Percentiles rank a stretch among this genome's conserved stretches.
Evolutionary conservation across 768 basidiomycete genomes (phyloP).

Genomic region (Astraeus odoratus): DNA sequence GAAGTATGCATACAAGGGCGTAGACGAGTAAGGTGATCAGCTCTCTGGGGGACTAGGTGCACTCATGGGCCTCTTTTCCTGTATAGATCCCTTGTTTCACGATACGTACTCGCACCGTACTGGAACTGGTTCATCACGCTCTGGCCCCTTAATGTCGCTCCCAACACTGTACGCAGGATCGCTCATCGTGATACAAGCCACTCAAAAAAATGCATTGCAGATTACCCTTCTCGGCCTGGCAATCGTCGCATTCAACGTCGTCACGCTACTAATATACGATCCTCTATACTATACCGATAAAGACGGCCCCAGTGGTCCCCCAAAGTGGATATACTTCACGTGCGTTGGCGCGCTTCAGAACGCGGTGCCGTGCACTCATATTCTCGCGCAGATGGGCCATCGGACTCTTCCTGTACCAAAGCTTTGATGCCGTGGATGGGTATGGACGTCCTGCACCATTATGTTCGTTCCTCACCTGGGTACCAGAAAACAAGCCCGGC

Average conservation of each 20-base stretch:
- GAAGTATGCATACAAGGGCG: slow-evolving; percentile 72
- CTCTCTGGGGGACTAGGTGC: background rate
- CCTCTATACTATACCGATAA: slow-evolving; percentile 66
- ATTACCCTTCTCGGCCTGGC: slow-evolving; percentile 83
- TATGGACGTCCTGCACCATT: slow-evolving; percentile 27
- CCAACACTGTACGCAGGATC: slow-evolving; percentile 66
- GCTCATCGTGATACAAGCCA: background rate
- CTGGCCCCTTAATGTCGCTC: slow-evolving; percentile 80
- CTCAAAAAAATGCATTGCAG: slow-evolving; percentile 33
- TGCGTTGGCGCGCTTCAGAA: slow-evolving; percentile 29
- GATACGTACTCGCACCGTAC: slow-evolving; percentile 73
- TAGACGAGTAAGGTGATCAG: slow-evolving; percentile 59
- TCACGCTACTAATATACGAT: slow-evolving; percentile 79
- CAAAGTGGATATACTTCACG: slow-evolving; percentile 90
- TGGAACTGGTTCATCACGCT: slow-evolving; percentile 91
- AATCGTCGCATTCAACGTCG: slow-evolving; percentile 79
- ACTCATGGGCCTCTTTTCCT: slow-evolving; percentile 6
- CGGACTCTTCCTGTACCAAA: slow-evolving; percentile 90
- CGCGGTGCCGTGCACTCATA: background rate
- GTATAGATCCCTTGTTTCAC: slow-evolving; percentile 70
- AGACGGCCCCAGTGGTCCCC: slow-evolving; percentile 54
- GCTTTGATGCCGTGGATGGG: slow-evolving; percentile 86
- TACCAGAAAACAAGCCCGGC: slow-evolving; percentile 83
- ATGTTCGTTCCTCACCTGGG: slow-evolving; percentile 7
- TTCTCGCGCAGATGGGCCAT: slow-evolving; percentile 60